Percentiles rank a stretch among this genome's conserved stretches.
phyloP scores from a whole-genome alignment of 805 yeast genomes.

The Trichomonascus vanleenenianus region DNA sequence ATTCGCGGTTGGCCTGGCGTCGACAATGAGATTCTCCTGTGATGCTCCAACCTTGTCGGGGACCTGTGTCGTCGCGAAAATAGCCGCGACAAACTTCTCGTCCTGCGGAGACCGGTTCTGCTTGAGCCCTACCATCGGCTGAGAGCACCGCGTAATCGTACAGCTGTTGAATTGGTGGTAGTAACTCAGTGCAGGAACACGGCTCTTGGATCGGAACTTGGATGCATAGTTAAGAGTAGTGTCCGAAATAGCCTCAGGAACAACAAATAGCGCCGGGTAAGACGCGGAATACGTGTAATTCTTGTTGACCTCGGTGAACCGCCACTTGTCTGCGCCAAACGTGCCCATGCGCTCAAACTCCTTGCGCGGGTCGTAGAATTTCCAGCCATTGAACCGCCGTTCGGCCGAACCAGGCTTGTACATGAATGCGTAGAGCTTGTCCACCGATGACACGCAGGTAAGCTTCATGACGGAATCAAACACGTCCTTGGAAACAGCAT shows the following conservation, averaged over 20 bases:
- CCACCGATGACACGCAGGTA: constrained; percentile 45
- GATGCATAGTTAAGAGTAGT: constrained; percentile 76
- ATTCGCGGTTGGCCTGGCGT: constrained; percentile 86
- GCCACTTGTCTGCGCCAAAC: constrained; percentile 48
- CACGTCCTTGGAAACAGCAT: constrained; percentile 56
- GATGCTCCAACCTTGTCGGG: constrained; percentile 26
- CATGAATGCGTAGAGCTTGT: constrained; percentile 70
- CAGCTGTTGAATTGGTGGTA: constrained; percentile 55
- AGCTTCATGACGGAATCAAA: constrained; percentile 63
- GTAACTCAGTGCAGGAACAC: constrained; percentile 80
- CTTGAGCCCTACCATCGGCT: constrained; percentile 86
- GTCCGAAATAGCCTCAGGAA: constrained; percentile 76
- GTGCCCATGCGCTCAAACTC: constrained; percentile 75
- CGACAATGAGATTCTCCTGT: constrained; percentile 66
- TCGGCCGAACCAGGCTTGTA: constrained; percentile 75
- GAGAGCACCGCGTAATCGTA: constrained; percentile 82
- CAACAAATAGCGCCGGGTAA: constrained; percentile 61
- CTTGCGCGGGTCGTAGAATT: constrained; percentile 45
- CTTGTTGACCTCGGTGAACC: constrained; percentile 56
- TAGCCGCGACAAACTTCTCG: constrained; percentile 70
- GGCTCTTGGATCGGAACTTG: constrained; percentile 72
- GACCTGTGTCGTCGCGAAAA: constrained; percentile 52
- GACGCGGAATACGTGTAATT: constrained; percentile 60
- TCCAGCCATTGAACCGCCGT: constrained; percentile 61
- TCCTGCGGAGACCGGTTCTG: constrained; percentile 87